Evolutionary conservation across 1,139 yeast species (phyloP), one percentile per base, ranked within the genome.

Genomic region (Taphrina populina): DNA sequence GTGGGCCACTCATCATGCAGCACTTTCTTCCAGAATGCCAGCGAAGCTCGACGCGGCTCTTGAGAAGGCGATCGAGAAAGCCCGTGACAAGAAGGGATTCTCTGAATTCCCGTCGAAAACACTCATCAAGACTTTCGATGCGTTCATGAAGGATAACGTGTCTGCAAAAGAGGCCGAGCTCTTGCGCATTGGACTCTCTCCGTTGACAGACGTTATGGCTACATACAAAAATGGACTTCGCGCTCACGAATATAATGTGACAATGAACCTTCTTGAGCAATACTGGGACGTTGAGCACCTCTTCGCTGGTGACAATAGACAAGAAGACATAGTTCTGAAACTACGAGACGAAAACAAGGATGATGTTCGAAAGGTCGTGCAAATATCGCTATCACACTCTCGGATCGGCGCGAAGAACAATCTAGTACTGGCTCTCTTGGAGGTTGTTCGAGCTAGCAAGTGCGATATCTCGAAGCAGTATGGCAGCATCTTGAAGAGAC

Each of bases 81-180:
- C 75, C 33, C 76, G 76, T 62, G 74, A 79, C 52, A 81, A 95
- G 71, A 73, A 76, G 62, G 47, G 47, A 10, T 13, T 20, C 21
- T 87, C 86, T 47, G 94, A 88, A 61, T 92, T 92, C 82, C 99
- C 99, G 52, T 90, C 96, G 44, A 87, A 87, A 71, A 94, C 83
- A 70, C 71, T 84, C 43, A 69, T 80, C 64, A 82, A 83, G 66
- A 74, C 78, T 46, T 75, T 82, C 70, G 77, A 77, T 65, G 76
- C 85, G 75, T 71, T 74, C 67, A 62, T 69, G 66, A 49, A 30
- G 34, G 65, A 76, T 65, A 64, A 68, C 46, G 44, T 54, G 19
- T 76, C 80, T 34, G 75, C 75, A 26, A 71, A 77, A 37, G 84
- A 79, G 63, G 72, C 70, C 5, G 65, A 76, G 56, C 67, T 76